These are phyloP conservation scores for Pleodorina starrii DNA, from an alignment of 139 green algal genomes.

Conservation along the genomic window DNA sequence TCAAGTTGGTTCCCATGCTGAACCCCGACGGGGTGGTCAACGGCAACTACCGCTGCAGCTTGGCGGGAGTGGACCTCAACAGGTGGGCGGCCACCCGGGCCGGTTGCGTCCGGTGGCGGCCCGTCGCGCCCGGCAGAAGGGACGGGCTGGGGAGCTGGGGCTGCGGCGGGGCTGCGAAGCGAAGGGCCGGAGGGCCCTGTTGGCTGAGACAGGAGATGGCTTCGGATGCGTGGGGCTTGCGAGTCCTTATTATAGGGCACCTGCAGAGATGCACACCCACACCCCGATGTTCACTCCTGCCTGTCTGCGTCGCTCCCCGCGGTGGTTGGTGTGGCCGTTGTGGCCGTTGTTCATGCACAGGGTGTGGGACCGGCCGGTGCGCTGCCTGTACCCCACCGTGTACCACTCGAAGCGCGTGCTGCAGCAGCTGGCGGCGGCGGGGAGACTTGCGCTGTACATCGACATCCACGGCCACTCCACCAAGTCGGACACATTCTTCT, in stretches of 20 bases:
- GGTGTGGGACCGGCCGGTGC: slow-evolving; percentile 56
- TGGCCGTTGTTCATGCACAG: slow-evolving; percentile 21
- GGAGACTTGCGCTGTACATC: slow-evolving; percentile 61
- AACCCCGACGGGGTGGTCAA: slow-evolving; percentile 77
- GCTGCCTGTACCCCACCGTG: slow-evolving; percentile 48
- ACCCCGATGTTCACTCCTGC: no score
- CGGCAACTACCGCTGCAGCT: slow-evolving; percentile 63
- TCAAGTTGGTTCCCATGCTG: slow-evolving; percentile 85
- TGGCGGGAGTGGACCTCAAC: slow-evolving; percentile 64
- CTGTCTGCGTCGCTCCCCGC: no score
- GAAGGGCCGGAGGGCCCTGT: no score
- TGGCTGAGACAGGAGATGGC: no score
- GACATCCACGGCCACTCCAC: slow-evolving; percentile 65
- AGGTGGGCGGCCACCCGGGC: slow-evolving; percentile 24
- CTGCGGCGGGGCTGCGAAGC: no score
- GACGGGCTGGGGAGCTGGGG: neutral
- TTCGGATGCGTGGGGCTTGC: no score
- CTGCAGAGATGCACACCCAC: no score
- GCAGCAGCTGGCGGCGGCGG: slow-evolving; percentile 54
- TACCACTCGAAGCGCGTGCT: slow-evolving; percentile 60
- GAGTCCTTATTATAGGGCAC: no score
- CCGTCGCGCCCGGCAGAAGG: no score
- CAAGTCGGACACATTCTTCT: slow-evolving; percentile 62
- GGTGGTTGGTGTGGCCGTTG: no score
- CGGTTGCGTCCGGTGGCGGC: no score